Conservation (phyloP, 2,329 filamentous ascomycete species). For the Trichoderma afroharzianum region DNA sequence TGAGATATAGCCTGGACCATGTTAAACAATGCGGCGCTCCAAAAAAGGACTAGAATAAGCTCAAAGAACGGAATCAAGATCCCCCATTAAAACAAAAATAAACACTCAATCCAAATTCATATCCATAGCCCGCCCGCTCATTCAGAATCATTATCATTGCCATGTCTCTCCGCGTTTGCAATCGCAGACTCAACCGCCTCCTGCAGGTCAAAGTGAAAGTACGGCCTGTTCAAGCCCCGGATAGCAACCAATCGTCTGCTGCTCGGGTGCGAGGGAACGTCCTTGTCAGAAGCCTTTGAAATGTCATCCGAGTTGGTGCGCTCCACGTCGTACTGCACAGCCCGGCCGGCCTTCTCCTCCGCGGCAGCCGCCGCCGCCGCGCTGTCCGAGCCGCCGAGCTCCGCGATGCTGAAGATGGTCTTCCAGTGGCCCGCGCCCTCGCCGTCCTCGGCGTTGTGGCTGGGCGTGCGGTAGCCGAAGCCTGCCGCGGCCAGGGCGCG, state of each 20-base stretch:
- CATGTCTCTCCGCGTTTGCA: constrained; percentile 30
- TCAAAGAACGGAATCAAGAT: not conserved
- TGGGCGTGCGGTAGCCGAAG: constrained; percentile 44
- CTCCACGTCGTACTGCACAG: constrained; percentile 29
- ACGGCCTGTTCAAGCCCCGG: constrained; percentile 47
- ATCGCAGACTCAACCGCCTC: constrained; percentile 46
- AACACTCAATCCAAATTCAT: not conserved
- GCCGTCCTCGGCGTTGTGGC: constrained; percentile 21
- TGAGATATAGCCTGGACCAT: not conserved
- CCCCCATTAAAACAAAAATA: not conserved
- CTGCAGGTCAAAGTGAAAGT: constrained; percentile 50
- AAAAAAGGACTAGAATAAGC: not conserved
- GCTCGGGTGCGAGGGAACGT: constrained; percentile 27
- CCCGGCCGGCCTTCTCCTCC: constrained; percentile 51
- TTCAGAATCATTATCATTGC: not conserved
- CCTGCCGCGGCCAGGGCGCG: constrained; percentile 53
- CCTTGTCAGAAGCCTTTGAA: constrained; percentile 27
- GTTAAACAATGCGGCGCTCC: not conserved
- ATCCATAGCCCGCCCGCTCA: not conserved
- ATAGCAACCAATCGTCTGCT: constrained; percentile 36
- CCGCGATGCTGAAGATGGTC: constrained; percentile 89
- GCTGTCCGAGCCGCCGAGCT: constrained; percentile 69
- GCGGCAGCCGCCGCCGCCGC: constrained; percentile 53
- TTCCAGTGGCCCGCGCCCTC: constrained; percentile 44
- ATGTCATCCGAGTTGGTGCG: constrained; percentile 23